These are phyloP conservation scores for Trichoderma koningii DNA, from an alignment of 2,329 filamentous ascomycete genomes.

Conservation along the genomic window DNA sequence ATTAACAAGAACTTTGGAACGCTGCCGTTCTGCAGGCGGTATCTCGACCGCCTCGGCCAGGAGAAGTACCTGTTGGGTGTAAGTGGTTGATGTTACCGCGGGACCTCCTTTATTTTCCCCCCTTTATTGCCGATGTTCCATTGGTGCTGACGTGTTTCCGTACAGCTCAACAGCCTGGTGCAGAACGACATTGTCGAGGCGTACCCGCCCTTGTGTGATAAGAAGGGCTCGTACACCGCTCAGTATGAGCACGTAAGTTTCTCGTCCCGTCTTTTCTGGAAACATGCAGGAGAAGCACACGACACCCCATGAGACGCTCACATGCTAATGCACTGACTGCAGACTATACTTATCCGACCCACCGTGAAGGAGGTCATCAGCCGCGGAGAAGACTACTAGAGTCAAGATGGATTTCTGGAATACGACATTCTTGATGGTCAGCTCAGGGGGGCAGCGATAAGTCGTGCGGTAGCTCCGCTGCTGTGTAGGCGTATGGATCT, in stretches of 20 bases:
- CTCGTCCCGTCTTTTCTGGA: background rate
- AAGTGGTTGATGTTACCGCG: slow-evolving; percentile 40
- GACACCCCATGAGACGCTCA: background rate
- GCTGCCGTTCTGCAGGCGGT: slow-evolving; percentile 85
- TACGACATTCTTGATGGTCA: slow-evolving; percentile 29
- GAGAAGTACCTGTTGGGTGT: slow-evolving; percentile 92
- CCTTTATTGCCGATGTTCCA: background rate
- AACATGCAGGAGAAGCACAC: slow-evolving; percentile 20
- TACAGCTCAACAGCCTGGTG: slow-evolving; percentile 81
- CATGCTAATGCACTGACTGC: slow-evolving; percentile 11
- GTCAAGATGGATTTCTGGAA: slow-evolving; percentile 35
- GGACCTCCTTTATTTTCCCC: slow-evolving; percentile 31
- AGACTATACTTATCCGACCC: slow-evolving; percentile 77
- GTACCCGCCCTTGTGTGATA: slow-evolving; percentile 85
- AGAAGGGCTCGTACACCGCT: slow-evolving; percentile 92
- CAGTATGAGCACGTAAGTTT: slow-evolving; percentile 88
- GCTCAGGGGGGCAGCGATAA: background rate
- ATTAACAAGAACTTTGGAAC: slow-evolving; percentile 98
- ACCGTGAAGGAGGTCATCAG: slow-evolving; percentile 87
- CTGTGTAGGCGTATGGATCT: too few species aligned
- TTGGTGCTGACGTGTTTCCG: slow-evolving; percentile 3
- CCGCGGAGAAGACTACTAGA: slow-evolving; percentile 79
- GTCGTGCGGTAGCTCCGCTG: background rate
- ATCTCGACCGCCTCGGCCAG: slow-evolving; percentile 88
- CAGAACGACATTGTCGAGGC: slow-evolving; percentile 81